These are phyloP conservation scores for Endotrypanum monterogeii DNA, from an alignment of 208 protist genomes.

Conservation along the genomic window DNA sequence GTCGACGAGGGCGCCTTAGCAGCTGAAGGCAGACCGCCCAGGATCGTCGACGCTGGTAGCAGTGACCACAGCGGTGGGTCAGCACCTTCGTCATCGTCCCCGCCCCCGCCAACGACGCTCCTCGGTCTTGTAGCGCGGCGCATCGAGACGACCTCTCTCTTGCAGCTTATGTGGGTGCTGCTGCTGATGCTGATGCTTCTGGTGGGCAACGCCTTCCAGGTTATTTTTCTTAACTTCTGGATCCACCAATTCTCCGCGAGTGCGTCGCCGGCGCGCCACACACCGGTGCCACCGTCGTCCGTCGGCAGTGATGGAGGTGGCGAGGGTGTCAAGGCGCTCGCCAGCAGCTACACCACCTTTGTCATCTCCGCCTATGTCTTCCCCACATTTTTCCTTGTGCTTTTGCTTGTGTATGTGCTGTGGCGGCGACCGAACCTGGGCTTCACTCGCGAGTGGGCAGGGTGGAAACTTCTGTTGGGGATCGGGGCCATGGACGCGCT, in stretches of 20 bases:
- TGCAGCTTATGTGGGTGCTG: constrained; percentile 42
- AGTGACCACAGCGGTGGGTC: background rate
- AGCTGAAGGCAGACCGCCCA: background rate
- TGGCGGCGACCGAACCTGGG: constrained; percentile 48
- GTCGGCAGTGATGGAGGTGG: background rate
- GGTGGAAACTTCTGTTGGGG: constrained; percentile 38
- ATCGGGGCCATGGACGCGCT: constrained; percentile 48
- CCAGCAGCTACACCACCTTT: constrained; percentile 83
- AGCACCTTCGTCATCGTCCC: background rate
- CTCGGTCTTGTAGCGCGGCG: constrained; percentile 15
- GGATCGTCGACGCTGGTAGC: background rate
- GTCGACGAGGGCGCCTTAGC: background rate
- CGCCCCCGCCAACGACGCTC: constrained; percentile 10
- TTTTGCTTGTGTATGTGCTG: constrained; percentile 52
- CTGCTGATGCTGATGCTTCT: constrained; percentile 58
- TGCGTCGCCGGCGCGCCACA: constrained; percentile 21
- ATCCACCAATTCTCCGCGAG: constrained; percentile 53
- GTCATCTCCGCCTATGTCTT: constrained; percentile 68
- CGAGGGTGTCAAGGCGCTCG: constrained; percentile 25
- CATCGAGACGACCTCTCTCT: constrained; percentile 21
- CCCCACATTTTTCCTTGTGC: constrained; percentile 61
- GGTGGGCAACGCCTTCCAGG: constrained; percentile 71
- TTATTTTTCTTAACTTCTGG: constrained; percentile 88
- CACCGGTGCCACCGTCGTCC: constrained; percentile 39
- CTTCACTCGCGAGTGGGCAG: constrained; percentile 35